phyloP scores from a whole-genome alignment of 441 rosid species.

The Populus tomentosa region DNA sequence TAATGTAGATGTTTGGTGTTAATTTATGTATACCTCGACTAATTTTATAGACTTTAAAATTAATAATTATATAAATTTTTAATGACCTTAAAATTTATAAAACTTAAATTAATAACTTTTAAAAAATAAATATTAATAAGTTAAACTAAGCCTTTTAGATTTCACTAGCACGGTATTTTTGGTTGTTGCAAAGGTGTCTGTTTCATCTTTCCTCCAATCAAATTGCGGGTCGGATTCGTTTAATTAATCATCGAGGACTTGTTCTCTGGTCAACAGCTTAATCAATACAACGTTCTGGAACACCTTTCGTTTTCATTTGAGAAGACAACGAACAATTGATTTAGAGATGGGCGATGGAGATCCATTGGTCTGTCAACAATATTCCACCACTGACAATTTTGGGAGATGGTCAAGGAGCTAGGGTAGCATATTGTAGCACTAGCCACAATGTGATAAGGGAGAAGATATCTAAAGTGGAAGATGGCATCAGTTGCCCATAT shows the following conservation, averaged over 20 bases:
- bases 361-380: slow-evolving; percentile 8
- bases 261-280: not conserved
- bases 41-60: too few relatives aligned
- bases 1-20: too few relatives aligned
- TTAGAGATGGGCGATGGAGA: not conserved
- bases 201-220: too few relatives aligned
- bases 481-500: slow-evolving; percentile 34
- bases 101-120: too few relatives aligned
- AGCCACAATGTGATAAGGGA: slow-evolving; percentile 24
- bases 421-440: slow-evolving; percentile 20
- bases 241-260: not conserved
- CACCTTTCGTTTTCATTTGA: slow-evolving; percentile 13
- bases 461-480: slow-evolving; percentile 38
- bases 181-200: too few relatives aligned
- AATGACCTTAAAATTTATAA: too few relatives aligned
- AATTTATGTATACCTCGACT: too few relatives aligned
- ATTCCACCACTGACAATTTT: slow-evolving; percentile 4
- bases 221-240: too few relatives aligned
- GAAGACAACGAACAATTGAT: not conserved
- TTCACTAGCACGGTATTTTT: too few relatives aligned
- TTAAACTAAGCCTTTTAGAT: too few relatives aligned
- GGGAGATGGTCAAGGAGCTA: not conserved
- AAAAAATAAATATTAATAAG: too few relatives aligned
- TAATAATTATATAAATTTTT: too few relatives aligned
- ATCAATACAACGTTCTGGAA: not conserved